Percentiles rank a stretch among this genome's conserved stretches.
Evolutionary conservation across 208 protist species (phyloP).

Genomic region (Leptomonas seymouri): DNA sequence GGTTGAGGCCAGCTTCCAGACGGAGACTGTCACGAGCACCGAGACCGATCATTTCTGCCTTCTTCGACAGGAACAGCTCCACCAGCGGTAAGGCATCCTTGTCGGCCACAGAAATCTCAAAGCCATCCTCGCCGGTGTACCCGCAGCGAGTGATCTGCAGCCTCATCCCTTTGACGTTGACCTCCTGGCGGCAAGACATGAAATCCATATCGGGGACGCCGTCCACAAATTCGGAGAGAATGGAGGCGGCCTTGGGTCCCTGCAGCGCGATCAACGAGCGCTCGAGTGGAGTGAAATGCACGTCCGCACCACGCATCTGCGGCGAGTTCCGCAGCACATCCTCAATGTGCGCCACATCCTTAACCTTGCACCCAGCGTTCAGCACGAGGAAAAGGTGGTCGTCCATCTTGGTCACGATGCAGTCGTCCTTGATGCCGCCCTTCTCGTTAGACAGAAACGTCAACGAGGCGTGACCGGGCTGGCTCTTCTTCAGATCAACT

Average conservation of each 20-base stretch:
- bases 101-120: conserved; percentile 93
- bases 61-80: conserved; percentile 57
- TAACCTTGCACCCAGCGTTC: conserved; percentile 96
- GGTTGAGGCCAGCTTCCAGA: conserved; percentile 97
- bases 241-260: conserved; percentile 82
- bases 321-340: conserved; percentile 22
- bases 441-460: conserved; percentile 94
- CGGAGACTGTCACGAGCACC: conserved; percentile 96
- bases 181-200: conserved; percentile 70
- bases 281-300: conserved; percentile 79
- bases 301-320: conserved; percentile 77
- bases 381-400: conserved; percentile 95
- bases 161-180: conserved; percentile 52
- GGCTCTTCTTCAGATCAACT: conserved; percentile 72
- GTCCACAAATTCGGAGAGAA: conserved; percentile 51
- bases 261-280: conserved; percentile 93
- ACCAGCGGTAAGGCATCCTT: conserved; percentile 53
- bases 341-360: conserved; percentile 92
- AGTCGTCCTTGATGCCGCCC: conserved; percentile 97
- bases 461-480: conserved; percentile 53
- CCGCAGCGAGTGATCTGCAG: conserved; percentile 90
- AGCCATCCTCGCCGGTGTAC: conserved; percentile 99
- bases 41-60: conserved; percentile 86
- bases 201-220: conserved; percentile 65
- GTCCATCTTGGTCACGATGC: conserved; percentile 90